Conservation (phyloP, 352 stramenopile species). For the Pythium sukuiense region DNA sequence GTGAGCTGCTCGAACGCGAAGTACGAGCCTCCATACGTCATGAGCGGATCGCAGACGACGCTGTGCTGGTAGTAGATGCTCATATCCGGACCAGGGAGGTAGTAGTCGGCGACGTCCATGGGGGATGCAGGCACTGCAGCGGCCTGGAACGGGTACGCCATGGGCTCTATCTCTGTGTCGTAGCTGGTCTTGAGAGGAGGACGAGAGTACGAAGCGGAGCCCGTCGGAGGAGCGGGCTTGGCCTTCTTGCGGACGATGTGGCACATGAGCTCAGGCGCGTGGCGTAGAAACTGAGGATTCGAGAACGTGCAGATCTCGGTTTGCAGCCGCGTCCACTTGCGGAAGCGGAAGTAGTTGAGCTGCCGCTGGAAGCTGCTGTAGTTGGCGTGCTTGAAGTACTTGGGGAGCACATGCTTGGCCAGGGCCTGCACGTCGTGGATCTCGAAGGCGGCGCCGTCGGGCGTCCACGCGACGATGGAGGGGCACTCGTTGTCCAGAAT, state of each 20-base stretch:
- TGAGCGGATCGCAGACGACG: too few species aligned
- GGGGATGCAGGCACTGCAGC: too few species aligned
- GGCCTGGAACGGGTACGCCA: too few species aligned
- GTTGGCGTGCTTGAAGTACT: conserved; percentile 86
- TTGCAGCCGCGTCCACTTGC: conserved; percentile 42
- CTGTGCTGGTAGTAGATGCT: too few species aligned
- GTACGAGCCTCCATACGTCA: too few species aligned
- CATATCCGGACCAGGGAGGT: too few species aligned
- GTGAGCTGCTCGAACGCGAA: too few species aligned
- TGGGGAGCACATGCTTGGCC: conserved; percentile 69
- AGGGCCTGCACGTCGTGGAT: conserved; percentile 43
- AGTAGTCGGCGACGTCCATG: too few species aligned
- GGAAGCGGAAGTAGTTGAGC: conserved; percentile 80
- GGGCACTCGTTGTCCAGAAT: conserved; percentile 59
- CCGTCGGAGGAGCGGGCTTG: too few species aligned
- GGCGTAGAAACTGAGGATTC: conserved; percentile 52
- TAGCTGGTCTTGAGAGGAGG: too few species aligned
- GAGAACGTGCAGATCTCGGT: conserved; percentile 37
- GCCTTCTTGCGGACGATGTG: conserved; percentile 68
- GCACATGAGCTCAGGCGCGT: conserved; percentile 56
- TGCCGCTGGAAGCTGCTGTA: conserved; percentile 87
- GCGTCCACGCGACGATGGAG: conserved; percentile 36
- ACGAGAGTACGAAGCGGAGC: too few species aligned
- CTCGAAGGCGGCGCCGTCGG: conserved; percentile 35
- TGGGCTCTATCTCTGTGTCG: too few species aligned